These are phyloP conservation scores for Talaromyces ruber DNA, from an alignment of 495 filamentous ascomycete genomes.

Conservation along the genomic window DNA sequence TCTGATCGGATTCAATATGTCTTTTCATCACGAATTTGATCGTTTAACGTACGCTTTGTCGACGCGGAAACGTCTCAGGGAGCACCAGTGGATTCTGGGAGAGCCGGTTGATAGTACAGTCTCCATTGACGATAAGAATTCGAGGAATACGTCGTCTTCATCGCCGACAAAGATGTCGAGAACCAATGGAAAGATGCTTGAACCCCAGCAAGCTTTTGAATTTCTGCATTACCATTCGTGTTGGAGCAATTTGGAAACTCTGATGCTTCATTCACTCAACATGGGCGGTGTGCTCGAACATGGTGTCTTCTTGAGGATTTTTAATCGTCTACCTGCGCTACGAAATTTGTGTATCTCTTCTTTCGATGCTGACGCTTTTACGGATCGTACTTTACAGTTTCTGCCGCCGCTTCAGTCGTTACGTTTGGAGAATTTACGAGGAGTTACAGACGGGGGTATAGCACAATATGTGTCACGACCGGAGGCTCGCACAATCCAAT, in stretches of 20 bases:
- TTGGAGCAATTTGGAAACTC: slow-evolving; percentile 64
- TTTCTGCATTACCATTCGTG: slow-evolving; percentile 63
- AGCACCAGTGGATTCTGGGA: slow-evolving; percentile 71
- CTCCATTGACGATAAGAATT: slow-evolving; percentile 17
- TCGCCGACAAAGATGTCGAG: slow-evolving; percentile 1
- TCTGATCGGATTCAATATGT: slow-evolving; percentile 59
- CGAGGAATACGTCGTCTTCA: slow-evolving; percentile 37
- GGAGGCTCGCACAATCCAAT: slow-evolving; percentile 45
- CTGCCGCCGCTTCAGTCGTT: slow-evolving; percentile 68
- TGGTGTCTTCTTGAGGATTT: slow-evolving; percentile 56
- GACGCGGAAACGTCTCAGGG: slow-evolving; percentile 61
- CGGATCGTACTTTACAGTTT: slow-evolving; percentile 57
- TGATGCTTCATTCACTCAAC: slow-evolving; percentile 60
- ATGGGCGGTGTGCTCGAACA: slow-evolving; percentile 53
- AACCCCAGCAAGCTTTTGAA: slow-evolving; percentile 51
- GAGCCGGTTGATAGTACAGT: slow-evolving; percentile 32
- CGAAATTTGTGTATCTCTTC: slow-evolving; percentile 66
- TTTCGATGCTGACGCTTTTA: slow-evolving; percentile 64
- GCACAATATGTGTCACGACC: slow-evolving; percentile 57
- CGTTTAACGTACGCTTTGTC: slow-evolving; percentile 72
- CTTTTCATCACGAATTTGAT: slow-evolving; percentile 65
- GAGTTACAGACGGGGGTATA: slow-evolving; percentile 70
- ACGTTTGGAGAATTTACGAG: slow-evolving; percentile 65
- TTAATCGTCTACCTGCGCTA: slow-evolving; percentile 60
- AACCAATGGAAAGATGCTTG: slow-evolving; percentile 34